Evolutionary conservation across 2,329 filamentous ascomycete genomes (phyloP), one percentile per base, ranked within the genome.

Genomic region (Ceratocystis smalleyi): DNA sequence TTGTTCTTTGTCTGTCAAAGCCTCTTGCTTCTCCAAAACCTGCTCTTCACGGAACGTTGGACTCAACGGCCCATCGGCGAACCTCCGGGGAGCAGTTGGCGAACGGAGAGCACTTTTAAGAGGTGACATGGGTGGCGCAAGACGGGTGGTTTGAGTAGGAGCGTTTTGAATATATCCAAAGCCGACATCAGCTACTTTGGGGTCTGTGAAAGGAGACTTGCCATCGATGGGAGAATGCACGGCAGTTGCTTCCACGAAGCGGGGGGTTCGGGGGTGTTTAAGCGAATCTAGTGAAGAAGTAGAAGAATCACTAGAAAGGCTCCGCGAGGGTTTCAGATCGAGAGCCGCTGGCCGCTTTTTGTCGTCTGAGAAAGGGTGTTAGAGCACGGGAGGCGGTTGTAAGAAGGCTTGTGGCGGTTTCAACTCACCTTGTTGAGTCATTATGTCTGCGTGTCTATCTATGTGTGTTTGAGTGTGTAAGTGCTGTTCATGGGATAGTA

Each of bases 41-140:
- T 92, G 84, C 76, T 96, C 92, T 76, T 97, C 89, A 62, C 83
- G 81, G 74, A 96, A 97, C 0, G 91, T 96, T 49, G 92, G 91
- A 75, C 91, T 96, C 68, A 96, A 77, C 22, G 89, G 88, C 73
- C 92, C 94, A 69, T 80, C 78, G 27, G 54, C 54, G 63, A 91
- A 76, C 67, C 81, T 83, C 70, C 86, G 82, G 32, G 82, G 89
- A 1, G 90, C 92, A 22, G 91, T 90, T 3, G 92, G 91, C 19
- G 88, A 85, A 77, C 83, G 95, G 79, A 96, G 81, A 63, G 91
- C 91, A 74, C 90, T 95, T 80, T 94, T 95, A 70, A 96, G 81
- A 5, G 89, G 89, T 22, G 88, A 87, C 70, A 81, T 86, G 63
- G 89, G 89, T 45, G 85, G 83, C 78, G 82, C 82, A 12, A 62